phyloP scores from a whole-genome alignment of 352 stramenopile species.

The Globisporangium recalcitrans region DNA sequence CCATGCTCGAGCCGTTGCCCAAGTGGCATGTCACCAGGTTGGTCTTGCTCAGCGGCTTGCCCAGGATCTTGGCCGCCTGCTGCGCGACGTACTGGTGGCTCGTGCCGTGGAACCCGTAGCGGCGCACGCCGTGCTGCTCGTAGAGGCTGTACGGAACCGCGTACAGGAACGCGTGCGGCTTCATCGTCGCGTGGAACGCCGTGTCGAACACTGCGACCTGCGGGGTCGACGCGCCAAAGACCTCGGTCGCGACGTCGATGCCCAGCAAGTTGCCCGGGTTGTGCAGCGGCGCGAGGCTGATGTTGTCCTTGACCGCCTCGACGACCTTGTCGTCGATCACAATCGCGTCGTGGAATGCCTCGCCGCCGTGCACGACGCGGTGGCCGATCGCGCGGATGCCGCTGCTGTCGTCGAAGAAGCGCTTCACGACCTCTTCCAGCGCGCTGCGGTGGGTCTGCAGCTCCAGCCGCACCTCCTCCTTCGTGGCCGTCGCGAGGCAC shows the following conservation, averaged over 20 bases:
- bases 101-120: constrained; percentile 90
- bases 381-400: constrained; percentile 78
- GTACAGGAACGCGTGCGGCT: constrained; percentile 76
- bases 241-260: constrained; percentile 74
- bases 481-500: constrained; percentile 37
- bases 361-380: constrained; percentile 85
- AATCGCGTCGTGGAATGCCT: constrained; percentile 59
- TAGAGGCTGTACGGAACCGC: constrained; percentile 77
- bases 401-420: constrained; percentile 53
- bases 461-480: constrained; percentile 44
- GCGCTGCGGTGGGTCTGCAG: constrained; percentile 52
- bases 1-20: constrained; percentile 84
- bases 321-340: constrained; percentile 50
- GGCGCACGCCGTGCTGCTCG: constrained; percentile 73
- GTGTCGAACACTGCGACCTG: constrained; percentile 91
- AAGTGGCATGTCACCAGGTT: constrained; percentile 87
- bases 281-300: constrained; percentile 75
- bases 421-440: constrained; percentile 49
- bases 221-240: constrained; percentile 55
- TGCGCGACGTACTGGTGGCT: constrained; percentile 83
- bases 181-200: constrained; percentile 86
- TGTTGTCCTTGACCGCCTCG: constrained; percentile 53
- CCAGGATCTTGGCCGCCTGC: constrained; percentile 52
- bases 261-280: constrained; percentile 84
- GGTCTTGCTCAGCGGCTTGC: constrained; percentile 46